Evolutionary conservation across 768 basidiomycete genomes (phyloP).

Genomic region (Boletus sensibilis): DNA sequence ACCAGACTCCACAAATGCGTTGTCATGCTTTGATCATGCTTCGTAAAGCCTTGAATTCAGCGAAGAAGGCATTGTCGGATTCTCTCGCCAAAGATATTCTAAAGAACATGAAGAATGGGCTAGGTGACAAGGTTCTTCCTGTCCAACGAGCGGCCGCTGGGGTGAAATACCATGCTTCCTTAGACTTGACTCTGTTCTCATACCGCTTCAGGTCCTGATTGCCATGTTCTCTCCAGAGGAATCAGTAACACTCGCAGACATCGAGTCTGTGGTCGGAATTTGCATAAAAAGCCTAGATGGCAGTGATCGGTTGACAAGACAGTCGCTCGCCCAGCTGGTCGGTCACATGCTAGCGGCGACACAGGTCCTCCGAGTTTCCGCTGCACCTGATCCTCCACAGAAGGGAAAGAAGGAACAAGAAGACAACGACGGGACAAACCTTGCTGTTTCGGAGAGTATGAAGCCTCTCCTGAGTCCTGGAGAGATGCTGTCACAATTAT

Average conservation of each 20-base stretch:
- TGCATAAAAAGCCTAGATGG: slow-evolving; percentile 76
- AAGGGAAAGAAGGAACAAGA: slow-evolving; percentile 64
- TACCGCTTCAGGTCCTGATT: slow-evolving; percentile 41
- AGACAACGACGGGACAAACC: slow-evolving; percentile 54
- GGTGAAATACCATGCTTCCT: slow-evolving; percentile 39
- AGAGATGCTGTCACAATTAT: slow-evolving; percentile 85
- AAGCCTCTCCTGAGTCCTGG: slow-evolving; percentile 68
- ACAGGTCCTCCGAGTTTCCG: slow-evolving; percentile 60
- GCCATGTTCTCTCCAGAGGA: slow-evolving; percentile 59
- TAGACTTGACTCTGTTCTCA: slow-evolving; percentile 15
- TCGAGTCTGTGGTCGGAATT: slow-evolving; percentile 69
- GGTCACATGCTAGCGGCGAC: slow-evolving; percentile 84
- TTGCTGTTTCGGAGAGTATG: slow-evolving; percentile 49
- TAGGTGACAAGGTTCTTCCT: slow-evolving; percentile 80
- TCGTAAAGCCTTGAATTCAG: slow-evolving; percentile 74
- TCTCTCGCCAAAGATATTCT: slow-evolving; percentile 73
- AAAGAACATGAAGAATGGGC: slow-evolving; percentile 73
- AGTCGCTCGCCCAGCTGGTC: slow-evolving; percentile 72
- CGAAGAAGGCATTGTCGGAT: slow-evolving; percentile 84
- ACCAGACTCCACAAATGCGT: slow-evolving; percentile 75
- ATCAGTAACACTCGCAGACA: slow-evolving; percentile 60
- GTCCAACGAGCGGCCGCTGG: slow-evolving; percentile 84
- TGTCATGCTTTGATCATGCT: slow-evolving; percentile 78
- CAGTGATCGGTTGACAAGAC: slow-evolving; percentile 82
- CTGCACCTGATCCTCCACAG: slow-evolving; percentile 47